A percentile compares a stretch with the other conserved stretches of the same genome.
phyloP scores from a whole-genome alignment of 108 stramenopile genomes.

The Cylindrotheca closterium region DNA sequence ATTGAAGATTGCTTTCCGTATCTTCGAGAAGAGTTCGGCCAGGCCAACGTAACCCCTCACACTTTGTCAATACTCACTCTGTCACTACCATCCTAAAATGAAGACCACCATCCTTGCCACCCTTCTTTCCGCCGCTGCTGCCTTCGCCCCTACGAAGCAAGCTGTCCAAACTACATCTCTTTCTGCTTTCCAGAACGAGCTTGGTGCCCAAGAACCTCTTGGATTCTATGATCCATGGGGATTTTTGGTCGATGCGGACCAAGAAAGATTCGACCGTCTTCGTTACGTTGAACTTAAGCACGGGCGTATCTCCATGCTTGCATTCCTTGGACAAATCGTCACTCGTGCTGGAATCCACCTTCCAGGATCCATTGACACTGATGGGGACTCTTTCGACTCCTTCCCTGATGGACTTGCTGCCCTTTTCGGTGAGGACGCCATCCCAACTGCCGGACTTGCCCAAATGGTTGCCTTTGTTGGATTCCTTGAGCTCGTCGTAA shows the following conservation, averaged over 20 bases:
- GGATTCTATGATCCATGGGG: conserved; percentile 90
- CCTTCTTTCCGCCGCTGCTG: conserved; percentile 59
- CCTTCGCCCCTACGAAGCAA: conserved; percentile 57
- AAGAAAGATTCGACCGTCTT: conserved; percentile 59
- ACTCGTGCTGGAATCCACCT: conserved; percentile 60
- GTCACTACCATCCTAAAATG: conserved; percentile 32
- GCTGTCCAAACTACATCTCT: conserved; percentile 40
- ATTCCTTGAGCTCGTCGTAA: conserved; percentile 61
- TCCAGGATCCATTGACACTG: conserved; percentile 61
- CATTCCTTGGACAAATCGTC: conserved; percentile 63
- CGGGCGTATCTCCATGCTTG: conserved; percentile 77
- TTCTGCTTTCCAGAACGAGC: conserved; percentile 71
- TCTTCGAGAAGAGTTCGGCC: background rate
- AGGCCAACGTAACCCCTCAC: background rate
- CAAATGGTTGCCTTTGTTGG: conserved; percentile 74
- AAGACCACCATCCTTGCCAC: conserved; percentile 61
- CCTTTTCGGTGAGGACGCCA: conserved; percentile 39
- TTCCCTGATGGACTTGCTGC: conserved; percentile 70
- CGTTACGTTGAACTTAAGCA: conserved; percentile 74
- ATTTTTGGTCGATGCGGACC: conserved; percentile 52
- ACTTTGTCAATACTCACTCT: background rate
- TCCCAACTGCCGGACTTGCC: conserved; percentile 56
- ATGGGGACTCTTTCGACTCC: conserved; percentile 44
- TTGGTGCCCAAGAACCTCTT: conserved; percentile 88
- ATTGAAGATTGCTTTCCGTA: background rate